These are phyloP conservation scores for Cercospora sp. DNA, from an alignment of 2,329 filamentous ascomycete genomes.

Conservation along the genomic window DNA sequence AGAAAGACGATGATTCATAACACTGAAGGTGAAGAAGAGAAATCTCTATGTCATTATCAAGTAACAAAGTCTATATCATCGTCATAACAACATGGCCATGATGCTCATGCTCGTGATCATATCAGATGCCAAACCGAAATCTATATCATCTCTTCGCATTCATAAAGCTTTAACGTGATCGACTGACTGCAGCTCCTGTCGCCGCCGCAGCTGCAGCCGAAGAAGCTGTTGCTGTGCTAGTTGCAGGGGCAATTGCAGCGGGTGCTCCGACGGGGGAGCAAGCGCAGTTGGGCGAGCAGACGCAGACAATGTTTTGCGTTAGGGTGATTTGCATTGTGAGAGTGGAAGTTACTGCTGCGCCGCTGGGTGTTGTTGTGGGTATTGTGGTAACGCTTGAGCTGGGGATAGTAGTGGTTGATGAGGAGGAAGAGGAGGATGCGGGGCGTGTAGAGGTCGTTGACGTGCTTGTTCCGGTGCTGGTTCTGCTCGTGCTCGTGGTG, in stretches of 20 bases:
- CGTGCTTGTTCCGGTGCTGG: not conserved
- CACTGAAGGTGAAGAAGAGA: not conserved
- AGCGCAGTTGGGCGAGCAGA: conserved; percentile 11
- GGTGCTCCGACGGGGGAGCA: conserved; percentile 12
- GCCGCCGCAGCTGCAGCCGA: not conserved
- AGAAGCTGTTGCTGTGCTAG: not conserved
- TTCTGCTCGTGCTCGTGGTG: not conserved
- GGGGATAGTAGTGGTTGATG: conserved; percentile 1
- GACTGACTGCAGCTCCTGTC: not conserved
- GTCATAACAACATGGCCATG: not conserved
- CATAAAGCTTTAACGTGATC: not conserved
- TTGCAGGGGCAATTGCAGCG: not conserved
- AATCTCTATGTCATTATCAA: not conserved
- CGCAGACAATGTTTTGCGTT: conserved; percentile 16
- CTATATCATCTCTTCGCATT: not conserved
- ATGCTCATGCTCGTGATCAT: not conserved
- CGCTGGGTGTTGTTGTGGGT: not conserved
- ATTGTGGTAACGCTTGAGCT: not conserved
- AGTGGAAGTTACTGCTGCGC: conserved; percentile 3
- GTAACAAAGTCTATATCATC: not conserved
- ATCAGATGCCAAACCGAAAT: too few species aligned
- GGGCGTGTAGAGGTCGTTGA: not conserved
- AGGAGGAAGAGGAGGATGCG: not conserved
- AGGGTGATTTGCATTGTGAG: conserved; percentile 15
- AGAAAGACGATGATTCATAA: too few species aligned